A percentile compares a stretch with the other conserved stretches of the same genome.
Conservation (phyloP, 139 green algal species). For the Closterium sp. region DNA sequence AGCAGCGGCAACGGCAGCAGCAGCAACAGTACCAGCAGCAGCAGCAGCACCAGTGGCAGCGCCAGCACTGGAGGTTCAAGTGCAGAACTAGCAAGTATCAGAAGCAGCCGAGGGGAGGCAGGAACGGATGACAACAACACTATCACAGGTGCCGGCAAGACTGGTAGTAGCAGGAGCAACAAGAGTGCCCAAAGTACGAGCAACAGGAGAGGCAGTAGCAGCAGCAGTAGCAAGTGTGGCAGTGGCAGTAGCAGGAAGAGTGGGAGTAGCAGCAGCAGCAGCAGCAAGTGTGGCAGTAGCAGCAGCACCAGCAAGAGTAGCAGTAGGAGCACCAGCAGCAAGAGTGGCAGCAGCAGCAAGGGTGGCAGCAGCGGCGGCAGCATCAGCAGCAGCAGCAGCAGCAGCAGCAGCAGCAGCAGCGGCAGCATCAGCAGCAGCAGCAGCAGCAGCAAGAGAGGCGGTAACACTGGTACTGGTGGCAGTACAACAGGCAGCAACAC, state of each 20-base stretch:
- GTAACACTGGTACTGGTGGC: background rate
- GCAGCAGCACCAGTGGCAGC: background rate
- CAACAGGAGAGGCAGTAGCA: background rate
- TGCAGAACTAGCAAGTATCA: background rate
- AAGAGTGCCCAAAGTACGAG: background rate
- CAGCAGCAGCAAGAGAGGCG: background rate
- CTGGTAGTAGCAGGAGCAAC: background rate
- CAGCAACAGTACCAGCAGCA: background rate
- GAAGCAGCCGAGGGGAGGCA: background rate
- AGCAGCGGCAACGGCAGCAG: background rate
- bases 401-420: background rate
- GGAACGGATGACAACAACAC: background rate
- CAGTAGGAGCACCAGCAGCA: background rate
- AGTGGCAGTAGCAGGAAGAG: background rate
- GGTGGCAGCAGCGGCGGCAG: background rate
- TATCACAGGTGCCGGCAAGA: background rate
- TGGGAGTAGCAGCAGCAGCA: background rate
- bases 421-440: background rate
- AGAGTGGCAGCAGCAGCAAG: background rate
- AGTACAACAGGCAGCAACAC: background rate
- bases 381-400: background rate
- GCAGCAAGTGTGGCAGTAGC: background rate
- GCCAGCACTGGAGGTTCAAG: background rate
- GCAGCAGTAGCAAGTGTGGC: background rate
- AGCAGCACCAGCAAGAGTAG: background rate